Percentiles rank a stretch among this genome's conserved stretches.
phyloP scores from a whole-genome alignment of 2,329 filamentous ascomycete species.

The Dichotomopilus funicola region DNA sequence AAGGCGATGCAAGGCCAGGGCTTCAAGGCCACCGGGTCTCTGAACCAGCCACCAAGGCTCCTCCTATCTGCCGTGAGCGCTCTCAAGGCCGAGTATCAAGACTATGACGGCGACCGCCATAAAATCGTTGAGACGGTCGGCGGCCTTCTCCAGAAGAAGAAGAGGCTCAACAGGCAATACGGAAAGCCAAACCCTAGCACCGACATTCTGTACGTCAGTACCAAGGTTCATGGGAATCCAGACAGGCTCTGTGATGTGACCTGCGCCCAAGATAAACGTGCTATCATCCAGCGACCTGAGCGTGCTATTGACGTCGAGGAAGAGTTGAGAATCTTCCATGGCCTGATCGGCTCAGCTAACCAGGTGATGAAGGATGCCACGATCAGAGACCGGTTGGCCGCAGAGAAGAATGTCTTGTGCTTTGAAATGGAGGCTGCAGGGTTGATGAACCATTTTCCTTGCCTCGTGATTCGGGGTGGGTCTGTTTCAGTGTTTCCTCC shows the following conservation, averaged over 20 bases:
- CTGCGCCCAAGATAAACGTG: neutral
- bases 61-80: neutral
- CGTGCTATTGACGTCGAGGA: neutral
- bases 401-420: neutral
- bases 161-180: neutral
- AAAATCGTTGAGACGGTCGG: neutral
- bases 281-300: neutral
- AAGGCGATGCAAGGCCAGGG: neutral
- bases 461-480: neutral
- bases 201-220: neutral
- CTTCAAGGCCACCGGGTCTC: neutral
- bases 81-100: neutral
- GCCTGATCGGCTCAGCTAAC: neutral
- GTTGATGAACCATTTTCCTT: neutral
- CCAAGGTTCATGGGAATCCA: neutral
- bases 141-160: neutral
- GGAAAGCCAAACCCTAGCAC: neutral
- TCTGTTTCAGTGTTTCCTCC: too few relatives aligned
- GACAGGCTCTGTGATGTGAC: neutral
- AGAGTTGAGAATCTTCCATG: neutral
- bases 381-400: neutral
- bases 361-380: neutral
- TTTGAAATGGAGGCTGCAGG: neutral
- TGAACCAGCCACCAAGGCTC: neutral
- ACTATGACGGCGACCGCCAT: neutral